These are phyloP conservation scores for Fusarium sororula DNA, from an alignment of 2,329 filamentous ascomycete genomes.

Conservation along the genomic window DNA sequence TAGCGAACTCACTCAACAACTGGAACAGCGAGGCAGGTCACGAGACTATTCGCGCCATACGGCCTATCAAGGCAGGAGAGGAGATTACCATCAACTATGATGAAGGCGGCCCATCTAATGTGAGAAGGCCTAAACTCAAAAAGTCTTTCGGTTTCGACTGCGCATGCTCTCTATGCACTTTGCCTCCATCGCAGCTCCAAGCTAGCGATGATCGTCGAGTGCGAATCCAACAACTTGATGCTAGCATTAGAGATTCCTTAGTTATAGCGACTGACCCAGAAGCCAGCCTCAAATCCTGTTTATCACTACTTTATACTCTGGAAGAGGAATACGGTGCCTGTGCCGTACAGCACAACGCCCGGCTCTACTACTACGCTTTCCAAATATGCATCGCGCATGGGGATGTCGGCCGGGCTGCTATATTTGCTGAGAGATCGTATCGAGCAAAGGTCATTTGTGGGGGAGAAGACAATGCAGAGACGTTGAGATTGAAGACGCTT, in stretches of 20 bases:
- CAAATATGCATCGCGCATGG: background rate
- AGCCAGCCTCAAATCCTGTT: background rate
- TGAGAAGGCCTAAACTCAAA: background rate
- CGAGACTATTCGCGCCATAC: background rate
- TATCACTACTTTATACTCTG: background rate
- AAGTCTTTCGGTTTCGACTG: background rate
- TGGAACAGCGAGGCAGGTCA: background rate
- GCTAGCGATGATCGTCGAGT: background rate
- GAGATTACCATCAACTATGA: background rate
- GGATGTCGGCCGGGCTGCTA: background rate
- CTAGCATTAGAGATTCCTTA: background rate
- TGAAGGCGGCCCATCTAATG: background rate
- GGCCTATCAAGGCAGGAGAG: background rate
- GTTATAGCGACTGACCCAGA: background rate
- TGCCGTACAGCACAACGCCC: background rate
- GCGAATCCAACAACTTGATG: background rate
- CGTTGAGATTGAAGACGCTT: background rate
- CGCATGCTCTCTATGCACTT: background rate
- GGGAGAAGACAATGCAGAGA: background rate
- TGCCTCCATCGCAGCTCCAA: background rate
- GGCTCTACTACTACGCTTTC: background rate
- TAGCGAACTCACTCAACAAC: background rate
- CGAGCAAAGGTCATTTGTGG: background rate
- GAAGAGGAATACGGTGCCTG: background rate
- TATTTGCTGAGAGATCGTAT: background rate